Base-by-base conservation (phyloP, 2,329 filamentous ascomycete genomes). In the Colletotrichum theobromicola region DNA sequence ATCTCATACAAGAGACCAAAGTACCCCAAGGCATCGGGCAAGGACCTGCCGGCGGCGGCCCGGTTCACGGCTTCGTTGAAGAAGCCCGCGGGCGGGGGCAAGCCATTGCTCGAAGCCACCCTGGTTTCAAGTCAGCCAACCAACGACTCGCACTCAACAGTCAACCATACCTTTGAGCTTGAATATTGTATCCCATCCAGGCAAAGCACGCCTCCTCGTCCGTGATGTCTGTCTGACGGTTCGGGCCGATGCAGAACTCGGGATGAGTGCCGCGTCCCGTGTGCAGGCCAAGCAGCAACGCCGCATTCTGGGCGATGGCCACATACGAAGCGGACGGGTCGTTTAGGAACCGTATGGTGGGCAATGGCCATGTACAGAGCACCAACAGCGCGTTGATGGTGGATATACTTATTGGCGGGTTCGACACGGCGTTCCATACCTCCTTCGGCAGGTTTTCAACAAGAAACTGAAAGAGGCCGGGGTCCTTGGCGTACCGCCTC, bases 131-230 rank as follows among this genome's bases (percentile, higher is more conserved):
- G 65, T 76, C 30, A 81, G 79, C 8, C 78, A 77, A 72, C 26
- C 30, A 21, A 57, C 30, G 34, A 62, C 26, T 5, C 13, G 13
- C 16, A 30, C 10, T 35, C 30, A 21, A 28, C 10, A 21, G 2
- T 21, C 13, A 16, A 34, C 12, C 78, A 4, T 78, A 88, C 87
- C 86, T 85, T 75, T 90, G 89, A 1, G 87, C 84, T 9, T 90
- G 82, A 16, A 89, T 87, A 28, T 88, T 90, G 75, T 87, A 88
- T 2, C 87, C 88, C 4, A 88, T 83, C 89, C 89, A 91, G 0
- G 89, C 89, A 61, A 83, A 87, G 1, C 85, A 84, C 4, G 89
- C 89, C 72, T 90, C 88, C 70, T 90, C 87, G 67, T 90, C 86
- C 0, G 87, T 87, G 55, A 86, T 84, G 3, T 82, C 83, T 28